Conservation (phyloP, 140 eudicot species). For the Ambrosia hybrid region DNA sequence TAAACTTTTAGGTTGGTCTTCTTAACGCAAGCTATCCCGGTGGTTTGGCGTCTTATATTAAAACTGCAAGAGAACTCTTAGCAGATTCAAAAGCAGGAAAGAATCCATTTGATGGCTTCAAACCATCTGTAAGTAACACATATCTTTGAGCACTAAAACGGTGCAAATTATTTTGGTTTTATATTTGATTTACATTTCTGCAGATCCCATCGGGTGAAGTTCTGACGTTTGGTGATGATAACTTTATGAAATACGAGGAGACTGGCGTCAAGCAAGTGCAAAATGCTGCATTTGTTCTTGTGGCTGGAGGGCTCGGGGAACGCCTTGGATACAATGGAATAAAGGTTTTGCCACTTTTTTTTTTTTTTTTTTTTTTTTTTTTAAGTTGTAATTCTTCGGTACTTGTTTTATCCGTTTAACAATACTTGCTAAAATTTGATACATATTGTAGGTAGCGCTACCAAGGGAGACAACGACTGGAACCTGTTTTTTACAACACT, state of each 20-base stretch:
- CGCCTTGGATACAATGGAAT: conserved; percentile 98
- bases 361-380: background rate
- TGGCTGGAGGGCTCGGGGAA: conserved; percentile 98
- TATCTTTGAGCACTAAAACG: background rate
- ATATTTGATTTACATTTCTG: conserved; percentile 22
- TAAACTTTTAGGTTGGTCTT: conserved; percentile 43
- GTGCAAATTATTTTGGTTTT: background rate
- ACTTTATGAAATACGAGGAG: conserved; percentile 68
- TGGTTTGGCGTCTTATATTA: conserved; percentile 70
- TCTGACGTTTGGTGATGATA: conserved; percentile 75
- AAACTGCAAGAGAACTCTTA: conserved; percentile 83
- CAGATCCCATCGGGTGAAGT: conserved; percentile 94
- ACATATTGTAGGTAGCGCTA: conserved; percentile 72
- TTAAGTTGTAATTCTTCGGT: background rate
- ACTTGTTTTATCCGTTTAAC: background rate
- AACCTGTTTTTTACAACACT: conserved; percentile 83
- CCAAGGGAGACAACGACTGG: conserved; percentile 78
- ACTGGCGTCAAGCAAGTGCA: conserved; percentile 75
- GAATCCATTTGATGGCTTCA: conserved; percentile 93
- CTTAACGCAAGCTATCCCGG: conserved; percentile 91
- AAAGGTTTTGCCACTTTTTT: conserved; percentile 44
- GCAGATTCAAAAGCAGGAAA: conserved; percentile 97
- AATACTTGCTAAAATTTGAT: conserved; percentile 17
- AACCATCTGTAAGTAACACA: conserved; percentile 75
- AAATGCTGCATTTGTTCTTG: conserved; percentile 95